phyloP scores from a whole-genome alignment of 768 basidiomycete species.

The Mycena kentingensis region DNA sequence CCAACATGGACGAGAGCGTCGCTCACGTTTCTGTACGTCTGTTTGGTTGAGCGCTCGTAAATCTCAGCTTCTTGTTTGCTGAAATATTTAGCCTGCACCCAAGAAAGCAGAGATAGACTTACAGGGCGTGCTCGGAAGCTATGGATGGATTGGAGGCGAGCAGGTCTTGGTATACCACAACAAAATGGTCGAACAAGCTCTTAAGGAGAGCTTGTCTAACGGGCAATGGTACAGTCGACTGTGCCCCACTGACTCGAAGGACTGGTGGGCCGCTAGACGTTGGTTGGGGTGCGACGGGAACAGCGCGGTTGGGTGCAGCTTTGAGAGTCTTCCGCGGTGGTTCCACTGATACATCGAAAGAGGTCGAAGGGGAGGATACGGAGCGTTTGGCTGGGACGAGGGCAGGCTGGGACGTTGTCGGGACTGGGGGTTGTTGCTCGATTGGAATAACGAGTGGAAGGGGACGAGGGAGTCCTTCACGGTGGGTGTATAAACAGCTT shows the following conservation, averaged over 20 bases:
- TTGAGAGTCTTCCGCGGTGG: constrained; percentile 70
- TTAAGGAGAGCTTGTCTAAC: constrained; percentile 82
- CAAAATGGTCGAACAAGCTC: constrained; percentile 71
- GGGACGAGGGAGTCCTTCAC: constrained; percentile 36
- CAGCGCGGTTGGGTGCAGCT: constrained; percentile 38
- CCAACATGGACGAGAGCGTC: not conserved
- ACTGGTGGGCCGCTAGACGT: constrained; percentile 60
- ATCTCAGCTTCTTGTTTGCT: constrained; percentile 82
- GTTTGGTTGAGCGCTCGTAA: constrained; percentile 70
- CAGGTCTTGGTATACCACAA: constrained; percentile 63
- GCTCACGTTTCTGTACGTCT: constrained; percentile 82
- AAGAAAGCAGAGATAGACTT: too few relatives aligned
- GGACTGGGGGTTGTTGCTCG: constrained; percentile 27
- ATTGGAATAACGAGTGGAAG: constrained; percentile 42
- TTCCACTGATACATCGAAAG: constrained; percentile 37
- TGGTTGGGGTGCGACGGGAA: not conserved
- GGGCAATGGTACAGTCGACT: constrained; percentile 70
- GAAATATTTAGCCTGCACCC: too few relatives aligned
- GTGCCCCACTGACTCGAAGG: constrained; percentile 64
- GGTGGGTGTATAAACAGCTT: constrained; percentile 71
- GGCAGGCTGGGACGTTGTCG: constrained; percentile 18
- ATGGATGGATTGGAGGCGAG: constrained; percentile 56
- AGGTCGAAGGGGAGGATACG: constrained; percentile 34
- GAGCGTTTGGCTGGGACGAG: constrained; percentile 56
- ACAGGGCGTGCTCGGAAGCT: constrained; percentile 76